Evolutionary conservation across 2,329 filamentous ascomycete genomes (phyloP).

Genomic region (Aspergillus candidus): DNA sequence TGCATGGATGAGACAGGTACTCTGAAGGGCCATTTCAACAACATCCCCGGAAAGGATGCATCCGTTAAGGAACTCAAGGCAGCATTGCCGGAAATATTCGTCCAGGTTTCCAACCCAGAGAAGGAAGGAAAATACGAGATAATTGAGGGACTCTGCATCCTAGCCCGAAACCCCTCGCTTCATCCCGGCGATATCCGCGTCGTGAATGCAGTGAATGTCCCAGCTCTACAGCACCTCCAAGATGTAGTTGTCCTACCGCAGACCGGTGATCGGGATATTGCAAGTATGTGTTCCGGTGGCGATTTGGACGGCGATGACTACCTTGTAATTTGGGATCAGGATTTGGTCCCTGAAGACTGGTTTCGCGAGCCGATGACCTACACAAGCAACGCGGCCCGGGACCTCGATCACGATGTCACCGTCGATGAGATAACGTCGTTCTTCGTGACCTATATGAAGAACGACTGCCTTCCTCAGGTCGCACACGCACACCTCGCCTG

Average conservation of each 20-base stretch:
- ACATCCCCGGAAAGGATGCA: slow-evolving; percentile 30
- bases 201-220: slow-evolving; percentile 73
- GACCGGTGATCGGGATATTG: slow-evolving; percentile 73
- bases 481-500: slow-evolving; percentile 74
- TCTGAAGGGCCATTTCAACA: slow-evolving; percentile 62
- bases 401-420: slow-evolving; percentile 57
- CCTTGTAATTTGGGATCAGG: slow-evolving; percentile 82
- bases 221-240: slow-evolving; percentile 66
- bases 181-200: slow-evolving; percentile 89
- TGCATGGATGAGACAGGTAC: slow-evolving; percentile 78
- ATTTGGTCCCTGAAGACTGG: slow-evolving; percentile 64
- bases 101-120: slow-evolving; percentile 64
- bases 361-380: slow-evolving; percentile 76
- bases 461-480: slow-evolving; percentile 73
- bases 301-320: slow-evolving; percentile 96
- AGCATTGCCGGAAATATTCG: slow-evolving; percentile 75
- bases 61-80: slow-evolving; percentile 40
- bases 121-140: slow-evolving; percentile 53
- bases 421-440: slow-evolving; percentile 72
- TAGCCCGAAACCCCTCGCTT: slow-evolving; percentile 88
- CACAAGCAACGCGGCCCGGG: slow-evolving; percentile 50
- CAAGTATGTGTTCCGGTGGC: slow-evolving; percentile 92
- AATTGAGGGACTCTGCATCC: slow-evolving; percentile 69
- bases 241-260: slow-evolving; percentile 86
- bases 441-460: slow-evolving; percentile 90